Conservation (phyloP, 306 rosid genomes). For the Echinosophora koreensis region DNA sequence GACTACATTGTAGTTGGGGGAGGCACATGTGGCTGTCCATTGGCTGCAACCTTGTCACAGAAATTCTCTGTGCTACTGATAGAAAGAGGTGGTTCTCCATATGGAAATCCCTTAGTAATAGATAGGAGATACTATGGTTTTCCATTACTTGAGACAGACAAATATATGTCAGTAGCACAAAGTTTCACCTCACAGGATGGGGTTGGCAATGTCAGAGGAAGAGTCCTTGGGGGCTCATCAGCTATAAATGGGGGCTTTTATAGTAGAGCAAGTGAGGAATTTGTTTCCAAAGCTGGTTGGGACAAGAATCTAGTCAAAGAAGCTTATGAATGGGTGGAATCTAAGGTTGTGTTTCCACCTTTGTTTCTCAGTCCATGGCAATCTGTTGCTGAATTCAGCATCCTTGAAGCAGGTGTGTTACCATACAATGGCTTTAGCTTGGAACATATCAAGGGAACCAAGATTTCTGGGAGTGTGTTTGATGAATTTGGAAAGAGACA, state of each 20-base stretch:
- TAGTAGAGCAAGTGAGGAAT: conserved; percentile 80
- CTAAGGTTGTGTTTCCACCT: conserved; percentile 67
- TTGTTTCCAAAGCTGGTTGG: conserved; percentile 64
- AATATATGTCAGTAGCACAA: conserved; percentile 73
- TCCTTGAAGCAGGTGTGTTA: conserved; percentile 76
- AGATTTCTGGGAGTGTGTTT: conserved; percentile 72
- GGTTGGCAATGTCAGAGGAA: conserved; percentile 66
- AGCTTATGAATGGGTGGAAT: conserved; percentile 81
- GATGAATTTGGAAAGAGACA: conserved; percentile 69
- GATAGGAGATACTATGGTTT: conserved; percentile 67
- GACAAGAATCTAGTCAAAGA: conserved; percentile 60
- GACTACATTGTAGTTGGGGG: conserved; percentile 84
- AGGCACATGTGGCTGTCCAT: conserved; percentile 78
- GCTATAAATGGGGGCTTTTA: conserved; percentile 80
- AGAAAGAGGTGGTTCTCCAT: conserved; percentile 79
- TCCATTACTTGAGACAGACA: conserved; percentile 57
- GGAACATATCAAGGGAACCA: conserved; percentile 78
- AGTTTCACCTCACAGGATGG: conserved; percentile 71
- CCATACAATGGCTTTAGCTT: conserved; percentile 79
- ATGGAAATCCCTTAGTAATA: conserved; percentile 65
- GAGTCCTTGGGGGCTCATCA: conserved; percentile 86
- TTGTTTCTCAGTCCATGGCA: conserved; percentile 68
- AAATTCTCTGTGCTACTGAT: conserved; percentile 71
- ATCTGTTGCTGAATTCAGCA: conserved; percentile 70
- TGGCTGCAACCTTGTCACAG: conserved; percentile 78